Evolutionary conservation across 345 rosid genomes (phyloP), one percentile per base, ranked within the genome.

Genomic region (Turnera subulata): DNA sequence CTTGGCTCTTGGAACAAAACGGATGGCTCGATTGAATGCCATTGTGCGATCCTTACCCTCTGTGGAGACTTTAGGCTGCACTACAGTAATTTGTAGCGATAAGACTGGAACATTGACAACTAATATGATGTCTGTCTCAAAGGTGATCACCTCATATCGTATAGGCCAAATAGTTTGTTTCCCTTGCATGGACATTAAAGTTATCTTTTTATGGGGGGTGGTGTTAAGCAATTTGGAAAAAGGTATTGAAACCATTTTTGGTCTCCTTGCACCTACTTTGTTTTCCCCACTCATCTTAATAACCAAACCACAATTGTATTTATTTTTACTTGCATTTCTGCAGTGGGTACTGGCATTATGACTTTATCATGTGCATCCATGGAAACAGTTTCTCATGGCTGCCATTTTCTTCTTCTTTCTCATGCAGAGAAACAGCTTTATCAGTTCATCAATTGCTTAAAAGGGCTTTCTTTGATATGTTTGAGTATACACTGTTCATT

Each of bases 81-180:
- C 99, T 51, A 89, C 99, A 53, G 99, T 93, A 62, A 93, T 93
- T 67, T 93, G 99, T 78, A 89, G 95, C 59, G 99, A 93, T 72
- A 93, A 93, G 75, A 93, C 99, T 50, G 99, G 99, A 70, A 93
- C 97, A 63, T 78, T 93, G 73, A 93, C 99, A 18, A 93, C 99
- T 60, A 93, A 87, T 61, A 93, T 93, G 99, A 93, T 93, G 97
- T 93, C 99, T 24, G 96, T 89, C 65, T 74, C 96, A 40, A 93
- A 87, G 99, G 99, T 93, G 54, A 73, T 72, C 53, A 56, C 64
- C 57, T 58, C 62, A 33, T 52, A 7, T 13, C 7, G 22, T 56
- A 15, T 51, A 23, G 50, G 35, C 33, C 50, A 19, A 24, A 22
- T 63, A 29, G 58, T 53, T 29, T 40, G n/a, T 58, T 44, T 6